A percentile compares a stretch with the other conserved stretches of the same genome.
phyloP scores from a whole-genome alignment of 2,329 filamentous ascomycete genomes.

The Capronia americana region DNA sequence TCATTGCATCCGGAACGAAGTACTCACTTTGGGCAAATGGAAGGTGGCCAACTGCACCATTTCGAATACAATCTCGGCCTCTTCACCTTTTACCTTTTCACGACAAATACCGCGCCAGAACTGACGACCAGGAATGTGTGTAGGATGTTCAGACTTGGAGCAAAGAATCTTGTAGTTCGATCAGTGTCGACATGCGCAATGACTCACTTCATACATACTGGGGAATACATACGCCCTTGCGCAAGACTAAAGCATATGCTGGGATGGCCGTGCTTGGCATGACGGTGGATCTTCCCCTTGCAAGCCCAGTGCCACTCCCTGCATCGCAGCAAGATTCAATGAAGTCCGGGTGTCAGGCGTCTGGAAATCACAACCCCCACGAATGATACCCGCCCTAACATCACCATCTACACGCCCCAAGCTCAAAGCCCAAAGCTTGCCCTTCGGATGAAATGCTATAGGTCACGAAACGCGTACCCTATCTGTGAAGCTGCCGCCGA shows the following conservation, averaged over 20 bases:
- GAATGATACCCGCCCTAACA: neutral
- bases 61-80: neutral
- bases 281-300: neutral
- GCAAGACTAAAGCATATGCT: neutral
- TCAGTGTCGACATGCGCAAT: neutral
- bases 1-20: neutral
- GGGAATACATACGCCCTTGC: neutral
- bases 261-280: neutral
- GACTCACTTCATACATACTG: neutral
- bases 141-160: neutral
- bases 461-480: neutral
- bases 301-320: no score
- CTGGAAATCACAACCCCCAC: neutral
- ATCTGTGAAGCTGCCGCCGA: neutral
- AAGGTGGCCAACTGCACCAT: conserved; percentile 3
- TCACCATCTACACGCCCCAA: neutral
- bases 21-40: conserved; percentile 4
- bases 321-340: neutral
- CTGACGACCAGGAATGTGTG: neutral
- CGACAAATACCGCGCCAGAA: neutral
- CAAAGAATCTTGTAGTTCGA: neutral
- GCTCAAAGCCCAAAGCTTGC: neutral
- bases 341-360: neutral
- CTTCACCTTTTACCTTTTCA: neutral
- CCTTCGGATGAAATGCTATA: neutral